Percentiles rank a stretch among this genome's conserved stretches.
Conservation (phyloP, 192 early-diverging fungal species). For the Coemansia sp. region DNA sequence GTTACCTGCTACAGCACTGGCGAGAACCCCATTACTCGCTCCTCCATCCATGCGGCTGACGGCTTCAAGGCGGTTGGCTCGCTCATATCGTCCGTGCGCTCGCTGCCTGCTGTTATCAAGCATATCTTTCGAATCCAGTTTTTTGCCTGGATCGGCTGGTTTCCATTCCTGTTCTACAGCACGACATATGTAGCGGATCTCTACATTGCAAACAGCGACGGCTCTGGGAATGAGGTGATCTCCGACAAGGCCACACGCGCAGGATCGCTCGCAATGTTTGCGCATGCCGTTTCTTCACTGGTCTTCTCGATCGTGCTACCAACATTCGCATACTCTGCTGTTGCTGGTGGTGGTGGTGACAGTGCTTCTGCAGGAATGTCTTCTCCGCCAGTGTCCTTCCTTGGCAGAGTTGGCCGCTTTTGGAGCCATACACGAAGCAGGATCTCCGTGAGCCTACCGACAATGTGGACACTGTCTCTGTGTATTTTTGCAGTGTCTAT, state of each 20-base stretch:
- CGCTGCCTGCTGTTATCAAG: slow-evolving; percentile 70
- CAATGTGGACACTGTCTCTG: slow-evolving; percentile 74
- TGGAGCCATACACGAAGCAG: slow-evolving; percentile 13
- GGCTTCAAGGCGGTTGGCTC: slow-evolving; percentile 43
- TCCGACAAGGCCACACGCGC: slow-evolving; percentile 65
- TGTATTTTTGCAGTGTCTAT: slow-evolving; percentile 66
- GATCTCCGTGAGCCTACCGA: slow-evolving; percentile 38
- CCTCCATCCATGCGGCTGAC: slow-evolving; percentile 5
- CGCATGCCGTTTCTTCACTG: slow-evolving; percentile 74
- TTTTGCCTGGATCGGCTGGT: slow-evolving; percentile 96
- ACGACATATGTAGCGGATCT: slow-evolving; percentile 53
- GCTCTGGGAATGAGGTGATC: slow-evolving; percentile 16
- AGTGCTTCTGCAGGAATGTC: neutral
- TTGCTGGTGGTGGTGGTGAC: too few relatives aligned
- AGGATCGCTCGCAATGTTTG: slow-evolving; percentile 84
- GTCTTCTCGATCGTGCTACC: slow-evolving; percentile 45
- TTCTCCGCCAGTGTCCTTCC: neutral
- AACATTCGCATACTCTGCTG: slow-evolving; percentile 36
- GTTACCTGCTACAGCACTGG: slow-evolving; percentile 67
- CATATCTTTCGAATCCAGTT: slow-evolving; percentile 87
- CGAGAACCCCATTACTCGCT: slow-evolving; percentile 50
- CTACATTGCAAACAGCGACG: slow-evolving; percentile 24
- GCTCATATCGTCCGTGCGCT: slow-evolving; percentile 52
- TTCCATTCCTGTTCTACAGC: slow-evolving; percentile 93
- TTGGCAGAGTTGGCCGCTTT: neutral